phyloP scores from a whole-genome alignment of 148 eudicot species.

The Chenopodium quinoa region DNA sequence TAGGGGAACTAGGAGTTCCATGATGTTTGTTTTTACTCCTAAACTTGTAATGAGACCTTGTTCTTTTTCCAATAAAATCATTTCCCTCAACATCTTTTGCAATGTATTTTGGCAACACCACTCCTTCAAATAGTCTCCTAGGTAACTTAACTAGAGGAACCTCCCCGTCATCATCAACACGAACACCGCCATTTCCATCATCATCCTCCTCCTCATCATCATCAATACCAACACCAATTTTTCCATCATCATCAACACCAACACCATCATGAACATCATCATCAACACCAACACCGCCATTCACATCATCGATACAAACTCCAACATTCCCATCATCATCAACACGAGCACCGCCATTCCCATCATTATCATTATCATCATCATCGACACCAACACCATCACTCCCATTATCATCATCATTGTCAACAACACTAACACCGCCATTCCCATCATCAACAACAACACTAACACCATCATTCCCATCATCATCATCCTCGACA shows the following conservation, averaged over 20 bases:
- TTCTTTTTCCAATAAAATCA: not conserved
- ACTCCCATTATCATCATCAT: not conserved
- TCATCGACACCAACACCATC: not conserved
- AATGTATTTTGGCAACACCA: not conserved
- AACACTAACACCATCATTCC: not conserved
- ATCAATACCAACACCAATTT: not conserved
- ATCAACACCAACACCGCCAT: not conserved
- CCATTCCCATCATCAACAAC: not conserved
- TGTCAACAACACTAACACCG: not conserved
- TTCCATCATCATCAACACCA: not conserved
- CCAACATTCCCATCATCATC: not conserved
- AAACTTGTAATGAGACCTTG: not conserved
- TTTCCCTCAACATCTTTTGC: not conserved
- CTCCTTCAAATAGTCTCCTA: not conserved
- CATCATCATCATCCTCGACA: not conserved
- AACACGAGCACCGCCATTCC: not conserved
- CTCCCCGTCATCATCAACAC: not conserved
- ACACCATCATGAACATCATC: not conserved
- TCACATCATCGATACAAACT: not conserved
- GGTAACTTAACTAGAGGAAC: not conserved
- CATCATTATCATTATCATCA: not conserved
- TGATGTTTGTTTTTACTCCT: not conserved
- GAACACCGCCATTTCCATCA: not conserved
- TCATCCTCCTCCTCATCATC: not conserved
- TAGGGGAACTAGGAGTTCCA: not conserved